Base-by-base conservation (phyloP, 768 basidiomycete genomes). In the Collybia sordida region DNA sequence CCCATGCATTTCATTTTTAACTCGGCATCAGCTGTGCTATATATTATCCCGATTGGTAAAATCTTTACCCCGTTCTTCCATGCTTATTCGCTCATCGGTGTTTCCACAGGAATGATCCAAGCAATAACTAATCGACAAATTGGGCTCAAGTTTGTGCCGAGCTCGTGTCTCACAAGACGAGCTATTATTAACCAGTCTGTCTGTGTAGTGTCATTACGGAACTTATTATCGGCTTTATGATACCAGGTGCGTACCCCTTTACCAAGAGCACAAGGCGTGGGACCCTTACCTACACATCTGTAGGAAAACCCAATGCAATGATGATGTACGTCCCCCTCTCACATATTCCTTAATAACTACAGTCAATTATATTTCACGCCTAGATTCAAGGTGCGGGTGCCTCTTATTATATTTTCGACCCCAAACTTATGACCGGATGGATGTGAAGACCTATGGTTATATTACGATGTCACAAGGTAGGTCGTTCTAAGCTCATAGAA, bases 61-160 rank as follows among this genome's bases (percentile, higher is more conserved):
- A 64, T 64, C 51, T 52, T 17, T 18, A 25, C 18, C 21, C 12
- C 39, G 17, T 42, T 36, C 41, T 19, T 21, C 37, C 28, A 37
- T 22, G 19, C 14, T 19, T 39, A 14, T 40, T 6, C 31, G 39
- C 35, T 52, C 38, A 45, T 21, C 22, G 25, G 34, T 27, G 18
- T 19, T 42, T 25, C 28, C 17, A 44, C 3, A 69, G 72, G 73
- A 55, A 83, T 89, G 80, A 88, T 91, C 52, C 83, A 89, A 57
- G 87, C 88, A 1, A 81, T 90, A 55, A 91, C 89, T 24, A 91
- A 91, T 64, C 83, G 87, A 59, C 85, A 89, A 65, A 74, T 90
- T 47, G 86, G 60, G 31, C 63, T 78, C 42, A 78, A 78, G 76
- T 78, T 31, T 31, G 31, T 31, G 31, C 31, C 31, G 41, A 47